Conservation (phyloP, 2,329 filamentous ascomycete genomes). For the Aureobasidium sp. region DNA sequence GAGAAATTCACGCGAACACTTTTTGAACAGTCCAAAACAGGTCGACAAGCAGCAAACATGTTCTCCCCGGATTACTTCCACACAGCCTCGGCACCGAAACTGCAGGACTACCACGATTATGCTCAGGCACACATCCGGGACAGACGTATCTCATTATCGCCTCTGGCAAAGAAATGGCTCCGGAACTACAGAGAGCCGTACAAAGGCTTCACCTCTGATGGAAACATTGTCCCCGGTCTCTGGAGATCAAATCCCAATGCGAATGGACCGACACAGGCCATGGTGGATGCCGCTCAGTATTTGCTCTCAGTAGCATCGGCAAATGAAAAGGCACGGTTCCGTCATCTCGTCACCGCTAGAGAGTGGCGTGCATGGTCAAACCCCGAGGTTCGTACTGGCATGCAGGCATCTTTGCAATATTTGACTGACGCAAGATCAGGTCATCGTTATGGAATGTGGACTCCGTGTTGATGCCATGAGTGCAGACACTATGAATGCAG, state of each 20-base stretch:
- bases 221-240: constrained; percentile 32
- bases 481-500: constrained; percentile 38
- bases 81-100: not conserved
- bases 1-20: not conserved
- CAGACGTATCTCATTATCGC: constrained; percentile 21
- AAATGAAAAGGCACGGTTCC: constrained; percentile 43
- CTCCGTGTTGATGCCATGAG: constrained; percentile 60
- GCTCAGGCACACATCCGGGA: constrained; percentile 6
- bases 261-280: constrained; percentile 44
- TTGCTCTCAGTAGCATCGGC: constrained; percentile 34
- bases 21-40: not conserved
- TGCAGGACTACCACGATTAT: not conserved
- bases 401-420: not conserved
- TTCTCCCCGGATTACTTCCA: constrained; percentile 12
- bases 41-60: not conserved
- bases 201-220: constrained; percentile 62
- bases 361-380: constrained; percentile 67
- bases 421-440: constrained; percentile 26
- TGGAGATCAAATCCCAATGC: constrained; percentile 19
- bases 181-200: constrained; percentile 52
- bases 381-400: constrained; percentile 43
- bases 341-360: constrained; percentile 59
- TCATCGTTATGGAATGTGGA: constrained; percentile 58
- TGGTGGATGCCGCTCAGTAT: constrained; percentile 43
- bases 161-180: constrained; percentile 24